Conservation (phyloP, 257 asterid genomes). For the Solanum bukasovii region DNA sequence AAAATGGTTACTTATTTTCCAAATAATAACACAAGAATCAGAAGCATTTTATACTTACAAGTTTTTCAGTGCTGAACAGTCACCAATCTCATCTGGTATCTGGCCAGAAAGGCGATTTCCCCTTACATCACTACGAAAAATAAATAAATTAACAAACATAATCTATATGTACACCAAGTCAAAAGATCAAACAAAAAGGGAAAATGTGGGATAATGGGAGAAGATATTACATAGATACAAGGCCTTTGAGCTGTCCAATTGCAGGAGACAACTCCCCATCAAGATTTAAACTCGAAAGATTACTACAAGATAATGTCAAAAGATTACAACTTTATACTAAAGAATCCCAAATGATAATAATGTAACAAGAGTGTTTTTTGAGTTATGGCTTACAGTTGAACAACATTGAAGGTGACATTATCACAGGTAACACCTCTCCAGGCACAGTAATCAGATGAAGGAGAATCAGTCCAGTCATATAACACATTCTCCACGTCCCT, state of each 20-base stretch:
- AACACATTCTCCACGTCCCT: slow-evolving; percentile 87
- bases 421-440: slow-evolving; percentile 94
- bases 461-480: slow-evolving; percentile 87
- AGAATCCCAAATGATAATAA: neutral
- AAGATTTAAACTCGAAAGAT: slow-evolving; percentile 82
- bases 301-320: slow-evolving; percentile 30
- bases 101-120: slow-evolving; percentile 79
- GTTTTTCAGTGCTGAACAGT: slow-evolving; percentile 59
- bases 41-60: slow-evolving; percentile 32
- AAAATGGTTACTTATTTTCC: neutral
- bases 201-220: neutral
- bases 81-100: slow-evolving; percentile 98
- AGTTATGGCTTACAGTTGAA: slow-evolving; percentile 53
- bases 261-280: slow-evolving; percentile 95
- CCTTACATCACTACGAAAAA: slow-evolving; percentile 45
- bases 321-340: neutral
- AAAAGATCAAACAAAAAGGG: neutral
- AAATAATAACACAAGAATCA: neutral
- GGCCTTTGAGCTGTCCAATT: slow-evolving; percentile 63
- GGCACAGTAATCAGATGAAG: slow-evolving; percentile 80
- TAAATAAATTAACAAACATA: neutral
- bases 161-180: neutral
- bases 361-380: neutral
- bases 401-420: slow-evolving; percentile 77
- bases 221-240: slow-evolving; percentile 50